Base-by-base conservation (phyloP, 441 rosid genomes). In the Bocquillonia castaneifolia region DNA sequence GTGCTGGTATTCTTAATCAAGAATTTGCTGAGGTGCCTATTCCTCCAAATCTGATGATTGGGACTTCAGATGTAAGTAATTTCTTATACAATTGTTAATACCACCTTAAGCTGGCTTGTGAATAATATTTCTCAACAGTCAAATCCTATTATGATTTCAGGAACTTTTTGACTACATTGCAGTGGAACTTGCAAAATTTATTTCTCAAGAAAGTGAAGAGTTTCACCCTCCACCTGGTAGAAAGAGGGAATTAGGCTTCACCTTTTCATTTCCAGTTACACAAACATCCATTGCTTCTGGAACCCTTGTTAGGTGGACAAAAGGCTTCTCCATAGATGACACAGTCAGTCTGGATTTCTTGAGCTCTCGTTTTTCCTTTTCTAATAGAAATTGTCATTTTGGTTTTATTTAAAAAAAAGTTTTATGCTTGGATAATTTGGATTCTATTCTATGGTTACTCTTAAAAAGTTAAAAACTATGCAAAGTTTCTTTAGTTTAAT, bases 231-330 rank as follows among this genome's bases (percentile, higher is more conserved):
- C 80, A 10, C 86, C 83, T 15, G 97, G 88, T 37, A 85, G 81
- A 82, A 84, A 87, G 72, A 88, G 97, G 75, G 99, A 93, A 72
- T 64, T 91, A 59, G 99, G 99, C 40, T 93, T 93, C 79, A 89
- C 99, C 66, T 93, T 91, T 81, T 93, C 97, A 4, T 91, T 91
- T 76, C 99, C 99, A 22, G 86, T 85, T 45, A 64, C 71, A 56
- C 87, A 83, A 79, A 85, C 84, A 52, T 91, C 97, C 54, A 82
- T 93, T 75, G 73, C 91, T 1, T 85, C 99, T 5, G 99, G 99
- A 74, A 81, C 81, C 63, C 93, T 93, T 72, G 90, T 89, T 71
- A 87, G 84, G 61, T 93, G 99, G 99, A 93, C 97, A 7, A 93
- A 91, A 73, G 99, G 97, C 56, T 93, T 91, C 80, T 86, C 87